These are phyloP conservation scores for Ophiostoma australiae DNA, from an alignment of 2,329 filamentous ascomycete species.

Conservation along the genomic window DNA sequence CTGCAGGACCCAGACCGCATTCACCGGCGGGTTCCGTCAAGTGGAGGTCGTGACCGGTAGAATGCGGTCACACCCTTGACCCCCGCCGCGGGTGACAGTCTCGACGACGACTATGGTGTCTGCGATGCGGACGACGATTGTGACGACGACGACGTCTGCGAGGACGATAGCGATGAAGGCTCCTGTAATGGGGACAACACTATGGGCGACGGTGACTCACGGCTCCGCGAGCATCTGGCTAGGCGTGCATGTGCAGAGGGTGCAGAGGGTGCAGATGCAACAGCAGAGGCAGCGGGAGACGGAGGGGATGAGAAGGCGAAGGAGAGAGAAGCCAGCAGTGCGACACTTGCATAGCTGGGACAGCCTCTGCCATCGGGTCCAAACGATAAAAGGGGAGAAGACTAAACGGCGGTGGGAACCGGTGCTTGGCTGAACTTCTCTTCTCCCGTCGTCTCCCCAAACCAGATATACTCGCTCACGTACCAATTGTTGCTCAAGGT, in stretches of 20 bases:
- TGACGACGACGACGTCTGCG: neutral
- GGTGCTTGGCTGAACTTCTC: neutral
- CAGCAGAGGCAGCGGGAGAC: neutral
- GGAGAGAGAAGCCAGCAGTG: neutral
- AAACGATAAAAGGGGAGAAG: neutral
- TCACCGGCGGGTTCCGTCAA: slow-evolving; percentile 43
- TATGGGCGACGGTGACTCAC: neutral
- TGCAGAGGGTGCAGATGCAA: neutral
- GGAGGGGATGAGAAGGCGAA: neutral
- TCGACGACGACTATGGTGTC: slow-evolving; percentile 28
- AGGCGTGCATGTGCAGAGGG: neutral
- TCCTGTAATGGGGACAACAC: neutral
- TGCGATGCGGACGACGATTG: slow-evolving; percentile 43
- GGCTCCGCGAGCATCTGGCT: neutral
- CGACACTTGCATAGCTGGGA: neutral
- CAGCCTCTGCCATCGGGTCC: neutral
- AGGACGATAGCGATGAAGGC: neutral
- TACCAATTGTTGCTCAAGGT: neutral
- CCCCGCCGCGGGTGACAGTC: neutral
- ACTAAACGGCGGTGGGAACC: neutral
- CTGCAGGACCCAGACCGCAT: slow-evolving; percentile 73
- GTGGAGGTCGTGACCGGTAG: slow-evolving; percentile 48
- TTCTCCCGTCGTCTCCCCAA: neutral
- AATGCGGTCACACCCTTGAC: slow-evolving; percentile 46
- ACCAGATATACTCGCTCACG: neutral